A percentile compares a stretch with the other conserved stretches of the same genome.
Conservation (phyloP, 257 asterid species). For the Ilex aquifolium region DNA sequence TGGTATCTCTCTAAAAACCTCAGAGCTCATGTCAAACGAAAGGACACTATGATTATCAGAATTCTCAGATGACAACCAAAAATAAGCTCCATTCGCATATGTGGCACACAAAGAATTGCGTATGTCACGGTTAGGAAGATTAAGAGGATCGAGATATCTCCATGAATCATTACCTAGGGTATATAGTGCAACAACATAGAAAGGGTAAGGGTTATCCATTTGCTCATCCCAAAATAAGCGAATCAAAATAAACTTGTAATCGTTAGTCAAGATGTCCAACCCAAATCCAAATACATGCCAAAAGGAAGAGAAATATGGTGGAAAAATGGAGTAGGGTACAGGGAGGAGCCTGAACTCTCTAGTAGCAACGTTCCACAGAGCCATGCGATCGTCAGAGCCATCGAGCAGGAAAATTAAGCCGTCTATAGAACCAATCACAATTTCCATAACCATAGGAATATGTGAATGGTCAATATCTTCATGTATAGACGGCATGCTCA, state of each 20-base stretch:
- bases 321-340: constrained; percentile 8
- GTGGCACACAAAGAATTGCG: constrained; percentile 29
- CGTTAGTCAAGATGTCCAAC: constrained; percentile 23
- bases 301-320: constrained; percentile 15
- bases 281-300: constrained; percentile 38
- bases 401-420: constrained; percentile 29
- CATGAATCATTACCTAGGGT: constrained; percentile 33
- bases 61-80: constrained; percentile 31
- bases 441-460: constrained; percentile 15
- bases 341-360: constrained; percentile 41
- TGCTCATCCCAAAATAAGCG: constrained; percentile 25
- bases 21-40: constrained; percentile 33
- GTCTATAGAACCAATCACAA: constrained; percentile 34
- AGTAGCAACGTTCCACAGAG: constrained; percentile 37
- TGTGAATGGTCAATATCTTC: not conserved
- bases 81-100: constrained; percentile 38
- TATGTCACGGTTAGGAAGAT: constrained; percentile 14
- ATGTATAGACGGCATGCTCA: too few relatives aligned
- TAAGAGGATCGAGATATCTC: constrained; percentile 32
- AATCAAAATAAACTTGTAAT: constrained; percentile 36
- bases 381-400: constrained; percentile 3
- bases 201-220: not conserved
- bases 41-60: constrained; percentile 8
- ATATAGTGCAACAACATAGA: constrained; percentile 18
- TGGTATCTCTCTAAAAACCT: constrained; percentile 25